phyloP scores from a whole-genome alignment of 2,329 filamentous ascomycete species.

The Pseudogymnoascus sp. region DNA sequence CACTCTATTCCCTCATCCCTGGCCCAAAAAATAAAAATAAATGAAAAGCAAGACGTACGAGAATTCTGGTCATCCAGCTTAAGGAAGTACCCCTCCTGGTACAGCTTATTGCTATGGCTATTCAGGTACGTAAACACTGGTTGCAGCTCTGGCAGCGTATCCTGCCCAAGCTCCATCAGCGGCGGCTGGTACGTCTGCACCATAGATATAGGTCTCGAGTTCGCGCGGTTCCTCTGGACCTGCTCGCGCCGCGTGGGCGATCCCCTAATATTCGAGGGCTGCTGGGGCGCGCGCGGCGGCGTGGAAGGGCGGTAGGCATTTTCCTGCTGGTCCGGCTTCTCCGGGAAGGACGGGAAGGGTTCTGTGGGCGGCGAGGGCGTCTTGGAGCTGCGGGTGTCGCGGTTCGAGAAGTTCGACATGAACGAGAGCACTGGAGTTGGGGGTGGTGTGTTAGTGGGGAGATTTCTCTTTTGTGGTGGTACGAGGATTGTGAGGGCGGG shows the following conservation, averaged over 20 bases:
- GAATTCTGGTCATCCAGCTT: constrained; percentile 93
- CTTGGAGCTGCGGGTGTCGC: constrained; percentile 29
- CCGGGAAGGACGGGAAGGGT: constrained; percentile 9
- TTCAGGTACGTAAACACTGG: constrained; percentile 92
- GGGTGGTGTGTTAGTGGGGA: constrained; percentile 10
- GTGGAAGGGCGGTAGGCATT: background rate
- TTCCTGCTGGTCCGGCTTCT: background rate
- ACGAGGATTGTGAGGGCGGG: background rate
- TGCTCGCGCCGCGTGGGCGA: constrained; percentile 14
- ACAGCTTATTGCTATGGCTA: constrained; percentile 91
- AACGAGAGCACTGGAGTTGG: constrained; percentile 66
- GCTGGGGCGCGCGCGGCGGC: background rate
- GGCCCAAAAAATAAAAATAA: constrained; percentile 1
- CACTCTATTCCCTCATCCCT: constrained; percentile 1
- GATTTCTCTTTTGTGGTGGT: background rate
- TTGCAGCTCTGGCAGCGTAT: constrained; percentile 86
- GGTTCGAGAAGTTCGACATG: constrained; percentile 68
- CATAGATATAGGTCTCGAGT: constrained; percentile 74
- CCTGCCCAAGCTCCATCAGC: constrained; percentile 73
- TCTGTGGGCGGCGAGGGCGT: constrained; percentile 23
- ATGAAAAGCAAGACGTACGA: constrained; percentile 51
- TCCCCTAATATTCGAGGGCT: constrained; percentile 27
- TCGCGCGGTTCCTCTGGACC: constrained; percentile 31
- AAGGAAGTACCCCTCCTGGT: constrained; percentile 95
- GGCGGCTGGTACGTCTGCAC: constrained; percentile 78